phyloP scores from a whole-genome alignment of 805 yeast genomes.

The Priceomyces haplophilus region DNA sequence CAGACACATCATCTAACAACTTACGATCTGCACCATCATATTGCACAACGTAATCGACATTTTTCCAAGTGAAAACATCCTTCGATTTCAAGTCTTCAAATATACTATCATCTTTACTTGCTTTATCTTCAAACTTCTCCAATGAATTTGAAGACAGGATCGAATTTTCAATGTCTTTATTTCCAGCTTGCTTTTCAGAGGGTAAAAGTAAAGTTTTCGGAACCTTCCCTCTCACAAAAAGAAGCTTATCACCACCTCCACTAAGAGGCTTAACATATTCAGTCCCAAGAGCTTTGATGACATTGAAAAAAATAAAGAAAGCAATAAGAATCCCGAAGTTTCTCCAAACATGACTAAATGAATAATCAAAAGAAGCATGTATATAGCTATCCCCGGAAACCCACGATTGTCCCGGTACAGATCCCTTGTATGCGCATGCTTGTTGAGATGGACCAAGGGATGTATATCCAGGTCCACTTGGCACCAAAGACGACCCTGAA shows the following conservation, averaged over 20 bases:
- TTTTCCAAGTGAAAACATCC: conserved; percentile 61
- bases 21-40: conserved; percentile 39
- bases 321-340: conserved; percentile 45
- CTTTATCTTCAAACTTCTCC: conserved; percentile 5
- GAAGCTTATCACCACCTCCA: conserved; percentile 32
- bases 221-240: conserved; percentile 26
- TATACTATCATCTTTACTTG: conserved; percentile 6
- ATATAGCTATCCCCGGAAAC: conserved; percentile 35
- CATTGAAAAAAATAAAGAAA: conserved; percentile 16
- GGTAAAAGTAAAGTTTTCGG: conserved; percentile 17
- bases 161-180: conserved; percentile 11
- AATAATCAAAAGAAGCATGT: conserved; percentile 28
- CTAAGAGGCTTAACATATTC: conserved; percentile 26
- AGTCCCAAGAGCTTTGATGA: conserved; percentile 23
- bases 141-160: conserved; percentile 1
- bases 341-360: conserved; percentile 44
- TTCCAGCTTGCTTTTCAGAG: conserved; percentile 5
- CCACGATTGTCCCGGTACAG: conserved; percentile 18
- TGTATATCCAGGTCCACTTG: conserved; percentile 24
- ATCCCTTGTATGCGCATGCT: conserved; percentile 18
- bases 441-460: conserved; percentile 15
- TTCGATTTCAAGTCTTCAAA: conserved; percentile 30
- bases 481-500: conserved; percentile 18
- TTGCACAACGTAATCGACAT: conserved; percentile 56
- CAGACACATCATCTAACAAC: conserved; percentile 34